These are phyloP conservation scores for Claviceps fusiformis DNA, from an alignment of 2,329 filamentous ascomycete species.

Conservation along the genomic window DNA sequence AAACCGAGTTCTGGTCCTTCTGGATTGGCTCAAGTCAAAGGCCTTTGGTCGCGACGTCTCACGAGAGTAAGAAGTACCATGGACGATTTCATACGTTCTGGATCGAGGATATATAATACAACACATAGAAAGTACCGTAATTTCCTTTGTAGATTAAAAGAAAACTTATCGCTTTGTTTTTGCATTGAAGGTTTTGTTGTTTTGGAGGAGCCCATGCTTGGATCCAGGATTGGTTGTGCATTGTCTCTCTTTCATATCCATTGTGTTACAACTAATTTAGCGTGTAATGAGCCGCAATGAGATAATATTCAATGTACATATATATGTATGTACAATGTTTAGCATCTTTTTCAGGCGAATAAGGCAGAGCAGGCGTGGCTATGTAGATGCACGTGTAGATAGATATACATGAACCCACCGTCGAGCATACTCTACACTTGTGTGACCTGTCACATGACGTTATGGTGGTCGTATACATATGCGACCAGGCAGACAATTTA, in stretches of 20 bases:
- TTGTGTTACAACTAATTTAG: neutral
- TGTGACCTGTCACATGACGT: neutral
- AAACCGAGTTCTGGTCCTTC: constrained; percentile 80
- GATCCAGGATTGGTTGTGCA: neutral
- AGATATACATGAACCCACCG: too few relatives aligned
- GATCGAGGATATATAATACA: neutral
- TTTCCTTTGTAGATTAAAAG: neutral
- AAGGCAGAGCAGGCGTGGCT: neutral
- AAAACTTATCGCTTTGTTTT: neutral
- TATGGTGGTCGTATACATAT: too few relatives aligned
- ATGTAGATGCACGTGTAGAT: neutral
- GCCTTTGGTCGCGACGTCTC: constrained; percentile 92
- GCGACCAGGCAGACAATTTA: too few relatives aligned
- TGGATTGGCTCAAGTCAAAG: constrained; percentile 97
- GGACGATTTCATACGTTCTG: neutral
- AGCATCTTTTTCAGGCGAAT: neutral
- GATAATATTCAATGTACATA: neutral
- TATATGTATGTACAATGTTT: too few relatives aligned
- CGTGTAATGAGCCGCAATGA: neutral
- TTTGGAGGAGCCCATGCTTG: neutral
- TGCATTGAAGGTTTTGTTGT: neutral
- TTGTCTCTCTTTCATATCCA: neutral
- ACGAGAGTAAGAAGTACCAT: constrained; percentile 44
- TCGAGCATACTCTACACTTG: neutral
- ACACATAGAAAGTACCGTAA: neutral